Percentiles rank a stretch among this genome's conserved stretches.
phyloP scores from a whole-genome alignment of 108 stramenopile genomes.

The Skeletonema grethae region DNA sequence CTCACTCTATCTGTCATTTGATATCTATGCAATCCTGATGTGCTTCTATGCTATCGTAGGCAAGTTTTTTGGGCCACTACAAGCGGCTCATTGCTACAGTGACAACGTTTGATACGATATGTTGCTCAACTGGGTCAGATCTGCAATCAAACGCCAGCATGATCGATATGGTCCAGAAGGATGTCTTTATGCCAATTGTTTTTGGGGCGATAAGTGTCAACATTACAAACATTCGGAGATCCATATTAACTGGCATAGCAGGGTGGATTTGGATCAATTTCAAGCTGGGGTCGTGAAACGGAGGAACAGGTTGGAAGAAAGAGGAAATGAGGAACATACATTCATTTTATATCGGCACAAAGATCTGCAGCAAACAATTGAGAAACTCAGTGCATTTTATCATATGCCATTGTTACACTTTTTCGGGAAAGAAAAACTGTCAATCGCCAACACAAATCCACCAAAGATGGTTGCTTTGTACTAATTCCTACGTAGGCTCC shows the following conservation, averaged over 20 bases:
- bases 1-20: too few relatives aligned
- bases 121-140: conserved; percentile 28
- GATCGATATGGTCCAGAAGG: conserved; percentile 23
- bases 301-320: conserved; percentile 8
- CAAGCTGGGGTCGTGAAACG: conserved; percentile 13
- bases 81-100: too few relatives aligned
- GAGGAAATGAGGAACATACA: conserved; percentile 12
- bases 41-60: too few relatives aligned
- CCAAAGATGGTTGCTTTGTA: too few relatives aligned
- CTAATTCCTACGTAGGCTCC: too few relatives aligned
- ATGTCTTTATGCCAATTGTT: conserved; percentile 3
- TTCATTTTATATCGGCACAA: conserved; percentile 32
- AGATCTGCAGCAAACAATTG: conserved; percentile 21
- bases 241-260: conserved; percentile 30
- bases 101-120: too few relatives aligned
- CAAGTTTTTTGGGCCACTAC: too few relatives aligned
- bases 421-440: too few relatives aligned
- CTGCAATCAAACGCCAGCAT: conserved; percentile 37
- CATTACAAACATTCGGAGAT: conserved; percentile 28
- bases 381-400: conserved; percentile 17
- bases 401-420: too few relatives aligned
- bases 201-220: conserved; percentile 6
- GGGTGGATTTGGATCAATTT: conserved; percentile 21
- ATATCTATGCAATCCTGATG: too few relatives aligned
- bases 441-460: too few relatives aligned